phyloP scores from a whole-genome alignment of 2,329 filamentous ascomycete species.

The Botrytis medusae region DNA sequence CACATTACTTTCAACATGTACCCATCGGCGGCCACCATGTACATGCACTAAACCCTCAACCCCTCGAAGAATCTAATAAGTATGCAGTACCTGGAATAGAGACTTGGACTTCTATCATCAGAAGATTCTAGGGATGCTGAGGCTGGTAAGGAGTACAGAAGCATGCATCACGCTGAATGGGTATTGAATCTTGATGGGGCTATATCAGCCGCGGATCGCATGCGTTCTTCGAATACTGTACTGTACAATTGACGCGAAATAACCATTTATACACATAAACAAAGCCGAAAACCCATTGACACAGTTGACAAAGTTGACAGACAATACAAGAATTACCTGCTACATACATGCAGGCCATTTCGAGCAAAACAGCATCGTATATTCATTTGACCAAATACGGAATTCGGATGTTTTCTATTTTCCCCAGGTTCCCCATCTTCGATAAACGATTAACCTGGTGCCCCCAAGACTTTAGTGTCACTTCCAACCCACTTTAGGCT shows the following conservation, averaged over 20 bases:
- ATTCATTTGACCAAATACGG: not conserved
- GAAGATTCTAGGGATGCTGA: not conserved
- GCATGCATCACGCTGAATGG: not conserved
- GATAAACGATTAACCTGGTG: not conserved
- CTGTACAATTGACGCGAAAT: not conserved
- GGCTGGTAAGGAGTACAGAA: not conserved
- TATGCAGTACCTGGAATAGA: not conserved
- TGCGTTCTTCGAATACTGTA: not conserved
- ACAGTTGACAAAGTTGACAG: not conserved
- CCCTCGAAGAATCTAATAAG: not conserved
- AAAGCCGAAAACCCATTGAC: not conserved
- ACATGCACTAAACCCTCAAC: not conserved
- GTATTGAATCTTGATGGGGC: not conserved
- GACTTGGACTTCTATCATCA: not conserved
- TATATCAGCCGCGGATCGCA: not conserved
- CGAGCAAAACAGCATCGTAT: not conserved
- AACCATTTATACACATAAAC: too few species aligned
- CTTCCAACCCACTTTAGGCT: not conserved
- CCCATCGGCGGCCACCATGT: not conserved
- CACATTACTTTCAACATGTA: too few species aligned
- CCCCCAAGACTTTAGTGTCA: not conserved
- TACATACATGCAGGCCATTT: not conserved
- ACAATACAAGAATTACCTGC: not conserved
- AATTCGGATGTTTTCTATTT: not conserved
- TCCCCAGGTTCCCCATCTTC: conserved; percentile 1